Percentiles rank a stretch among this genome's conserved stretches.
Evolutionary conservation across 2,329 filamentous ascomycete species (phyloP).

Genomic region (Beauveria caledonica): DNA sequence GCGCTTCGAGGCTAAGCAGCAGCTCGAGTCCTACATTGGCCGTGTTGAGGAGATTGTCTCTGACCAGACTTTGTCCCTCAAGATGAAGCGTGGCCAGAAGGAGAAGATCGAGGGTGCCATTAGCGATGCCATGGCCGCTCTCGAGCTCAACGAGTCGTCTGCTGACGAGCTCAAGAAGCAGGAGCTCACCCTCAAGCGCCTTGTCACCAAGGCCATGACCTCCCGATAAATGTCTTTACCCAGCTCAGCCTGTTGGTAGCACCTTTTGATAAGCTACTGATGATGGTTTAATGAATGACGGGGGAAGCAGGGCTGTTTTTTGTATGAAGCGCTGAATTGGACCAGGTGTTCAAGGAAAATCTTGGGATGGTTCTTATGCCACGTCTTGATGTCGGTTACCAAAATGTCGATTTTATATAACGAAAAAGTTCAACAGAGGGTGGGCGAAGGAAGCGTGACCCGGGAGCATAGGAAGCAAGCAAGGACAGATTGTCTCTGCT

Average conservation of each 20-base stretch:
- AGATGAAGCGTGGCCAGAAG: constrained; percentile 98
- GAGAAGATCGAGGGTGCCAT: constrained; percentile 98
- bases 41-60: constrained; percentile 98
- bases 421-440: constrained; percentile 10
- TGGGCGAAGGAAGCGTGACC: not conserved
- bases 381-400: constrained; percentile 7
- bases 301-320: constrained; percentile 6
- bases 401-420: constrained; percentile 12
- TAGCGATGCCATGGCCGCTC: constrained; percentile 93
- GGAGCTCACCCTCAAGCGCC: constrained; percentile 94
- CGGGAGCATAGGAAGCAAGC: constrained; percentile 16
- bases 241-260: not conserved
- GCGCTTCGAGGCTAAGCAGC: constrained; percentile 97
- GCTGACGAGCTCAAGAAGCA: constrained; percentile 99
- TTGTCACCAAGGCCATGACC: constrained; percentile 97
- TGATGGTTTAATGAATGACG: constrained; percentile 5
- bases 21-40: constrained; percentile 97
- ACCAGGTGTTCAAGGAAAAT: constrained; percentile 12
- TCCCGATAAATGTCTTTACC: constrained; percentile 57
- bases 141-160: constrained; percentile 86
- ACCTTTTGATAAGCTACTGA: not conserved
- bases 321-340: constrained; percentile 13
- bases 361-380: constrained; percentile 5
- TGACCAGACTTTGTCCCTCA: constrained; percentile 89
- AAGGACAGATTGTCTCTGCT: constrained; percentile 21